Conservation (phyloP, 257 asterid species). For the Echium plantagineum region DNA sequence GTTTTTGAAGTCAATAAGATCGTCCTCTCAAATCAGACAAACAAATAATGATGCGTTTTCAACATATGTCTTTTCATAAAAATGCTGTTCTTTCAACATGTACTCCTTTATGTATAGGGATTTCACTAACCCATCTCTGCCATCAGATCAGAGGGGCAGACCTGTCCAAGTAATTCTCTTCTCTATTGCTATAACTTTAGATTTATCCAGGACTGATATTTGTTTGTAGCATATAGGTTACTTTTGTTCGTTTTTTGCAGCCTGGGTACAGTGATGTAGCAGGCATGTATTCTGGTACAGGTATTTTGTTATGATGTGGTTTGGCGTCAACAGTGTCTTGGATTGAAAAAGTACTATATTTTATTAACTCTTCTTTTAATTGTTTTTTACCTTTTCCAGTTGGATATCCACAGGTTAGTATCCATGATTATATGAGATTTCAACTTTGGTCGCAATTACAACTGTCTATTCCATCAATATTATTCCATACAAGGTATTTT, state of each 20-base stretch:
- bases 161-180: slow-evolving; percentile 58
- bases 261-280: slow-evolving; percentile 72
- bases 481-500: not conserved
- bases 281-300: slow-evolving; percentile 36
- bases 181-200: not conserved
- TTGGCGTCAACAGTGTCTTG: not conserved
- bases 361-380: slow-evolving; percentile 16
- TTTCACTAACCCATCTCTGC: slow-evolving; percentile 87
- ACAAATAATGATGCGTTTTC: not conserved
- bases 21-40: no score
- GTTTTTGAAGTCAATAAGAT: no score
- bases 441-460: not conserved
- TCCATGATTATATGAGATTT: slow-evolving; percentile 6
- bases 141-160: slow-evolving; percentile 95
- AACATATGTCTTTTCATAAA: not conserved
- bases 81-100: slow-evolving; percentile 8
- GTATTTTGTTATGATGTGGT: not conserved
- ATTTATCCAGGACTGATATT: not conserved
- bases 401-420: slow-evolving; percentile 89
- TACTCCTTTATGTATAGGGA: slow-evolving; percentile 50
- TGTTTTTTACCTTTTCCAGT: slow-evolving; percentile 27
- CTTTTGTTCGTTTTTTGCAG: slow-evolving; percentile 27
- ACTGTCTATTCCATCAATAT: not conserved
- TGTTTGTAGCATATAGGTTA: not conserved
- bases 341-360: not conserved